These are phyloP conservation scores for Erysimum cheiri DNA, from an alignment of 441 rosid genomes.

Conservation along the genomic window DNA sequence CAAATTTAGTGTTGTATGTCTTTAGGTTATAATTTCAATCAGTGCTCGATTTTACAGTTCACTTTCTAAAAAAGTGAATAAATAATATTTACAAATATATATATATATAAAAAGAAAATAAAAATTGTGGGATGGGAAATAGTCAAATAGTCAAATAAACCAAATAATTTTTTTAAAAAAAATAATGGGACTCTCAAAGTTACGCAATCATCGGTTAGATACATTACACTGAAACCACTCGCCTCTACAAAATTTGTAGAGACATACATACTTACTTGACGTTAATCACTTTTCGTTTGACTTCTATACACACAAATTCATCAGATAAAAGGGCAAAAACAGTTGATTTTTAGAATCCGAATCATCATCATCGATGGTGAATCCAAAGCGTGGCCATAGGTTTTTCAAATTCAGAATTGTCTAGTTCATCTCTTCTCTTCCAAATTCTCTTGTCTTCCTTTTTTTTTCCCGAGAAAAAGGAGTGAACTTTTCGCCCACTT, in stretches of 20 bases:
- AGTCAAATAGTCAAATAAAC: conserved; percentile 1
- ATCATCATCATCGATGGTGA: conserved; percentile 62
- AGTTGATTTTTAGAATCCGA: conserved; percentile 2
- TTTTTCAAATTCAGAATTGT: conserved; percentile 74
- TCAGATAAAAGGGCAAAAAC: not conserved
- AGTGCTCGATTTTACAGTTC: conserved; percentile 5
- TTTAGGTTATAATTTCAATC: not conserved
- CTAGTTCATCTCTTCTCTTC: conserved; percentile 6
- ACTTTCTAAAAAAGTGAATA: conserved; percentile 11
- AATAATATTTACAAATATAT: not conserved
- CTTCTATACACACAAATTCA: conserved; percentile 1
- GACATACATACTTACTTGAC: conserved; percentile 15
- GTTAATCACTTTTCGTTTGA: conserved; percentile 38
- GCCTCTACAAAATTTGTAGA: not conserved
- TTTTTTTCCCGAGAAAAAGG: conserved; percentile 16
- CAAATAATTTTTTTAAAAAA: too few relatives aligned
- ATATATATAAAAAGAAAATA: not conserved
- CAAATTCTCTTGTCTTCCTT: conserved; percentile 33
- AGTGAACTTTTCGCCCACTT: conserved; percentile 17
- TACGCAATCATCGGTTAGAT: conserved; percentile 42
- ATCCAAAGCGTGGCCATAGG: conserved; percentile 57
- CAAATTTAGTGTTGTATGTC: not conserved
- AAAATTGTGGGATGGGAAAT: not conserved
- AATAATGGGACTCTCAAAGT: conserved; percentile 12
- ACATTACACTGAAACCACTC: conserved; percentile 16